phyloP scores from a whole-genome alignment of 176 grass and related monocot genomes.

The Luzula sylvatica region DNA sequence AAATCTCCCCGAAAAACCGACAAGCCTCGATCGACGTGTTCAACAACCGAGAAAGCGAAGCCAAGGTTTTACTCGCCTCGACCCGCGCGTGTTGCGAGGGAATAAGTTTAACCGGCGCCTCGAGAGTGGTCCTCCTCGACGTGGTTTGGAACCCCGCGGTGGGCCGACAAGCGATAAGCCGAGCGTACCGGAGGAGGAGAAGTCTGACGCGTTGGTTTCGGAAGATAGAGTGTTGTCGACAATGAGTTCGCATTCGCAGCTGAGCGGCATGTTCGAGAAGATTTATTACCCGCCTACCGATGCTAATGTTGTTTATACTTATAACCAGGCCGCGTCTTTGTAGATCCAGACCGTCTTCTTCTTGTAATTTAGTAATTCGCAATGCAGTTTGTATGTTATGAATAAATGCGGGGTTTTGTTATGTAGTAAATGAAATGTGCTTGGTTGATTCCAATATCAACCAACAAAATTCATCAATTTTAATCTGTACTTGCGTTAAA shows the following conservation, averaged over 20 bases:
- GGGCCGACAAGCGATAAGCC: slow-evolving; percentile 73
- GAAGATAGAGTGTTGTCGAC: slow-evolving; percentile 74
- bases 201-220: slow-evolving; percentile 46
- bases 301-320: slow-evolving; percentile 66
- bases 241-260: slow-evolving; percentile 53
- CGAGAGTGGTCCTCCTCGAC: slow-evolving; percentile 91
- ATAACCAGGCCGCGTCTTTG: slow-evolving; percentile 48
- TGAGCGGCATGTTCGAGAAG: slow-evolving; percentile 67
- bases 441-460: no score
- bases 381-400: neutral
- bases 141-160: slow-evolving; percentile 91
- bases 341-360: no score
- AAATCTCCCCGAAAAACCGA: slow-evolving; percentile 48
- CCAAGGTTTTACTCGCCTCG: slow-evolving; percentile 78
- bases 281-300: slow-evolving; percentile 78
- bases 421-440: no score
- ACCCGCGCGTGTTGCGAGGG: slow-evolving; percentile 91
- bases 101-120: slow-evolving; percentile 80
- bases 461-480: no score
- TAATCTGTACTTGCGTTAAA: no score
- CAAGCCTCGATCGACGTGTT: slow-evolving; percentile 73
- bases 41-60: slow-evolving; percentile 60
- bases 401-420: neutral
- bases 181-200: slow-evolving; percentile 73
- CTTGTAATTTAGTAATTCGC: no score